Conservation (phyloP, 441 rosid genomes). For the Raphanus hybrid region DNA sequence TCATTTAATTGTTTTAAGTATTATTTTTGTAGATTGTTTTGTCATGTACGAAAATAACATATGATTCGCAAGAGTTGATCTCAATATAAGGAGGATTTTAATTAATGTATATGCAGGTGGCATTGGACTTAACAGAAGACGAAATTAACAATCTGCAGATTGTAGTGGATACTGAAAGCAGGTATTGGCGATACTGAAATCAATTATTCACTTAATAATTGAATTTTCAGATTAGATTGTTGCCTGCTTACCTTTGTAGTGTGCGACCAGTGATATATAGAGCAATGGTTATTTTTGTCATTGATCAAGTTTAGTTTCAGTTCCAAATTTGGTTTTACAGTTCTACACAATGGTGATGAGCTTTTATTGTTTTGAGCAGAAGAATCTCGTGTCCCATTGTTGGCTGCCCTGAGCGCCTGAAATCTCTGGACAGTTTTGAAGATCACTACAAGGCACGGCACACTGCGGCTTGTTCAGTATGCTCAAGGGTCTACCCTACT, state of each 20-base stretch:
- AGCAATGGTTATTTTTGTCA: not conserved
- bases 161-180: conserved; percentile 56
- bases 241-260: no score
- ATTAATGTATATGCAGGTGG: conserved; percentile 56
- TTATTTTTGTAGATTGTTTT: not conserved
- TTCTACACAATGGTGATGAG: conserved; percentile 16
- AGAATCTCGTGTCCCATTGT: conserved; percentile 81
- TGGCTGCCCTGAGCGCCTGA: conserved; percentile 72
- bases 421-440: conserved; percentile 76
- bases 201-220: no score
- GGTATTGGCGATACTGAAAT: no score
- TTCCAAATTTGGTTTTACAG: conserved; percentile 4
- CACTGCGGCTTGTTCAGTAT: conserved; percentile 86
- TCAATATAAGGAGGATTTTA: conserved; percentile 21
- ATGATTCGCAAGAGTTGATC: not conserved
- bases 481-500: conserved; percentile 87
- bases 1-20: no score
- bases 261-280: not conserved
- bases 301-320: conserved; percentile 1
- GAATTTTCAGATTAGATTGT: no score
- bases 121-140: conserved; percentile 77
- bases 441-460: conserved; percentile 85
- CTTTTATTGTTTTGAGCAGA: conserved; percentile 51
- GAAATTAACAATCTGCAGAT: conserved; percentile 59
- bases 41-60: not conserved